Evolutionary conservation across 1,284 basidiomycete genomes (phyloP).

Genomic region (Fistulina hepatica): DNA sequence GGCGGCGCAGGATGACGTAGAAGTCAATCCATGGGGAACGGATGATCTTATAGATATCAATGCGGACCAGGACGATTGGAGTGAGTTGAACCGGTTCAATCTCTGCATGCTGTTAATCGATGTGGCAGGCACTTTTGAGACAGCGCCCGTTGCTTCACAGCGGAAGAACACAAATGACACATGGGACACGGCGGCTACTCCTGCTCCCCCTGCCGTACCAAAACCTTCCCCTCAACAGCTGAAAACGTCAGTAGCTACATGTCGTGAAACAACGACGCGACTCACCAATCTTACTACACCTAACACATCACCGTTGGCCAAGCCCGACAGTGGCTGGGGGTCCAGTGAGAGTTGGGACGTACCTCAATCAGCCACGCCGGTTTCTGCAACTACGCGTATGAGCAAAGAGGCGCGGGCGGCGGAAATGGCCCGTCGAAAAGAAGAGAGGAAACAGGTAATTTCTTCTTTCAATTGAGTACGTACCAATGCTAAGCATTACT

Average conservation of each 20-base stretch:
- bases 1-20: slow-evolving; percentile 35
- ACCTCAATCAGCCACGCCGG: slow-evolving; percentile 1
- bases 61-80: slow-evolving; percentile 89
- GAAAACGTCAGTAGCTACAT: slow-evolving; percentile 1
- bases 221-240: slow-evolving; percentile 1
- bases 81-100: slow-evolving; percentile 31
- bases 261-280: slow-evolving; percentile 2
- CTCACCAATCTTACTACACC: background rate
- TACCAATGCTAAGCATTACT: slow-evolving; percentile 3
- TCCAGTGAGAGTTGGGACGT: slow-evolving; percentile 14
- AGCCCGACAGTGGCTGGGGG: slow-evolving; percentile 13
- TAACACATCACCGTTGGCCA: slow-evolving; percentile 9
- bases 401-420: slow-evolving; percentile 82
- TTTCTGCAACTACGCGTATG: slow-evolving; percentile 29
- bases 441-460: slow-evolving; percentile 73
- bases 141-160: slow-evolving; percentile 29
- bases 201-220: background rate
- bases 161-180: background rate
- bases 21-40: slow-evolving; percentile 54
- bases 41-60: slow-evolving; percentile 86
- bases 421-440: slow-evolving; percentile 81
- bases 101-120: slow-evolving; percentile 1
- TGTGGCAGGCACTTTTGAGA: slow-evolving; percentile 56
- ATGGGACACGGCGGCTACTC: slow-evolving; percentile 3
- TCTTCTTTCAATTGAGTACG: background rate